Conservation (phyloP, 306 rosid genomes). For the Luffa acutangula region DNA sequence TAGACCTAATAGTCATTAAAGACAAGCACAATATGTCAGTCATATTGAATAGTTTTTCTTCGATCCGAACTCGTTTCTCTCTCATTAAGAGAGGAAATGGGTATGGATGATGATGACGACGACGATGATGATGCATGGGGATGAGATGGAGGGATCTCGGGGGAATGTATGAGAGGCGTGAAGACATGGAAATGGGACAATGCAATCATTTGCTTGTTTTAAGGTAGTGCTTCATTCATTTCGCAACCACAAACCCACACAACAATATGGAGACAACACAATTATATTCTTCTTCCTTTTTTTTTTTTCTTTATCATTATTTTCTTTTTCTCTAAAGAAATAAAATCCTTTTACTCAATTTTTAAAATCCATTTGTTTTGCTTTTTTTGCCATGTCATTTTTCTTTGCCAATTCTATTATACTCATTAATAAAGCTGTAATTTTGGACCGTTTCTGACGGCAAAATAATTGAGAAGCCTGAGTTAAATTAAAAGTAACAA, state of each 20-base stretch:
- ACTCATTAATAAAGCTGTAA: neutral
- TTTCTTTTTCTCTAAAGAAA: no score
- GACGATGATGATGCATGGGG: constrained; percentile 1
- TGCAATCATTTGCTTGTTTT: constrained; percentile 11
- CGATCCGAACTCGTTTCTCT: no score
- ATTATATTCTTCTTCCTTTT: neutral
- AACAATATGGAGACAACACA: neutral
- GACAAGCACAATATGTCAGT: no score
- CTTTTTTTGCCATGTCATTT: neutral
- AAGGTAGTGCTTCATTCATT: constrained; percentile 14
- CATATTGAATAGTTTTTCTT: no score
- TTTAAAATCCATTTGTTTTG: neutral
- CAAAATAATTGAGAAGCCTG: no score
- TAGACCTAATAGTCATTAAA: no score
- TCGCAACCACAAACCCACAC: neutral
- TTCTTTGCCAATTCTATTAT: neutral
- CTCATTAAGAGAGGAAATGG: neutral
- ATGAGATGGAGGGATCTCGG: neutral
- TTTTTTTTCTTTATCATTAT: neutral
- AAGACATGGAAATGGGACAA: constrained; percentile 8
- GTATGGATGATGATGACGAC: constrained; percentile 3
- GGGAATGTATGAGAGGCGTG: constrained; percentile 9
- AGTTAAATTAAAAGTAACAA: no score
- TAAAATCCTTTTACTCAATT: no score
- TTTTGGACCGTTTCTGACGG: no score